Evolutionary conservation across 169 alveolate genomes (phyloP), one percentile per base, ranked within the genome.

Genomic region (Plasmodium relictum): DNA sequence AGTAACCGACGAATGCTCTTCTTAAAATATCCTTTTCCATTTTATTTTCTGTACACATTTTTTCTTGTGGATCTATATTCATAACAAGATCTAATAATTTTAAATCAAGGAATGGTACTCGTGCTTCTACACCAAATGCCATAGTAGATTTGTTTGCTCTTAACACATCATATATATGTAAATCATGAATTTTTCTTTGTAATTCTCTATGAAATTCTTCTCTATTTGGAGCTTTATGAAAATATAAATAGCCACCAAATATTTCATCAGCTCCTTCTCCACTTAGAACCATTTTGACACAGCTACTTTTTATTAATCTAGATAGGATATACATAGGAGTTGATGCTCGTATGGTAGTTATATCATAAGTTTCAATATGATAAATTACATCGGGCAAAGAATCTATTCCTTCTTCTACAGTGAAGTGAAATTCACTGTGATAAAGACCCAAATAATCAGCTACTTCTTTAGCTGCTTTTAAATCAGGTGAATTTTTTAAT

Each of bases 201-300:
- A 88, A 80, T 86, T 97, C 98, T 91, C 95, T 59, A 69, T 93
- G 96, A 62, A 95, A 93, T 56, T 94, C 98, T 54, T 76, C 95
- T 14, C 76, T 42, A 69, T 91, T 92, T 9, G 97, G 98, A 5
- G 97, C 97, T 54, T 93, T 93, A 85, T 94, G 97, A 93, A 96
- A 95, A 91, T 96, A 96, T 20, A 95, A 89, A 87, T 95, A 95
- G 14, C 98, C 98, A 24, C 97, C 97, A 72, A 95, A 94, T 52
- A 97, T 91, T 72, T 97, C 98, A 74, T 96, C 97, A 0, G 96
- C 93, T 10, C 98, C 98, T 76, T 96, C 98, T 20, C 98, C 98
- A 56, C 96, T 54, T 86, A 94, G 88, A 22, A 96, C 96, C 93
- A 95, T 94, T 88, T 95, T 96, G 45, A 96, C 93, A 42, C 97